Conservation (phyloP, 176 grass and related monocot species). For the Ampelocalamus luodianensis region DNA sequence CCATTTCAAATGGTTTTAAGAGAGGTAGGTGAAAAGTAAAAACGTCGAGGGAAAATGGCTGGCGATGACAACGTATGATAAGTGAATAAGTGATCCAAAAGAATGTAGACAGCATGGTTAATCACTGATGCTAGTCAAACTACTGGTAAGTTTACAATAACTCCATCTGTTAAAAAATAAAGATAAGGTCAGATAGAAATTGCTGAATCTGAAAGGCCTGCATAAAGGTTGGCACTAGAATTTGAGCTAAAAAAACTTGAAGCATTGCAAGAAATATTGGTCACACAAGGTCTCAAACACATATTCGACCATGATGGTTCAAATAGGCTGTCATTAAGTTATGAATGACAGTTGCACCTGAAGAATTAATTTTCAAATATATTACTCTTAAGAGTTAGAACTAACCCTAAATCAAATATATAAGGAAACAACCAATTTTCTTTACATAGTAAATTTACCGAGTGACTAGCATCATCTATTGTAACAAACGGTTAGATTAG, state of each 20-base stretch:
- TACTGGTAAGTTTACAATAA: conserved; percentile 42
- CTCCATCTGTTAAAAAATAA: conserved; percentile 58
- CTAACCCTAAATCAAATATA: conserved; percentile 18
- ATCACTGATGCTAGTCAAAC: conserved; percentile 44
- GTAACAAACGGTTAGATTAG: neutral
- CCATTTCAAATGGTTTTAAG: neutral
- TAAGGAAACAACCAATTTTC: conserved; percentile 14
- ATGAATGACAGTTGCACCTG: neutral
- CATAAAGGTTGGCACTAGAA: neutral
- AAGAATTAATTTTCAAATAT: conserved; percentile 24
- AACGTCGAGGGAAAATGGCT: conserved; percentile 51
- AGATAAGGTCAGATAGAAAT: conserved; percentile 34
- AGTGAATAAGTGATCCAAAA: conserved; percentile 22
- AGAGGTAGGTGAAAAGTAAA: neutral
- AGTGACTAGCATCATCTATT: conserved; percentile 14
- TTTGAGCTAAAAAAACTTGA: conserved; percentile 8
- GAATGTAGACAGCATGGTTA: conserved; percentile 47
- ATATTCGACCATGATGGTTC: conserved; percentile 6
- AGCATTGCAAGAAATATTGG: neutral
- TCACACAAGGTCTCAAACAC: neutral
- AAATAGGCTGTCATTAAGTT: neutral
- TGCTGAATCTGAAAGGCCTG: neutral
- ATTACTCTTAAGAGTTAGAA: conserved; percentile 1
- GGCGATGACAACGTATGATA: conserved; percentile 11
- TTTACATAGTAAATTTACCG: conserved; percentile 14